phyloP scores from a whole-genome alignment of 441 rosid species.

The Bocquillonia castaneifolia region DNA sequence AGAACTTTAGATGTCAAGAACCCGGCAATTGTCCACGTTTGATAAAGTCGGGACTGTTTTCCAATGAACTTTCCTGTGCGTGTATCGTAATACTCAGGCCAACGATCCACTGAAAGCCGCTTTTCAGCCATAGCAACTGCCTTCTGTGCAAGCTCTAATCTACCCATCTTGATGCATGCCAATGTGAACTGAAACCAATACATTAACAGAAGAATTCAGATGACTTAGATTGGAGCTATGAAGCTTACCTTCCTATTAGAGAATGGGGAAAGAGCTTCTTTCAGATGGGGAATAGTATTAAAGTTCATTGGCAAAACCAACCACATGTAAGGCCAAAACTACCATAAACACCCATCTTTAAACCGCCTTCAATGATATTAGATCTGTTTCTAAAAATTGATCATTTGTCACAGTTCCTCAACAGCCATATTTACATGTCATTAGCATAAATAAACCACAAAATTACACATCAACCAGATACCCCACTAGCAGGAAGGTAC shows the following conservation, averaged over 20 bases:
- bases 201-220: constrained; percentile 7
- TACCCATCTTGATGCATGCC: constrained; percentile 94
- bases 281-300: too few species aligned
- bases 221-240: too few species aligned
- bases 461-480: neutral
- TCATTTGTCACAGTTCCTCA: neutral
- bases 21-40: constrained; percentile 92
- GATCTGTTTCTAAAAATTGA: neutral
- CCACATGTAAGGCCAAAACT: constrained; percentile 12
- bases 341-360: neutral
- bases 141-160: constrained; percentile 69
- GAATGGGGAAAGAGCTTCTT: too few species aligned
- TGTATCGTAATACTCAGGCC: constrained; percentile 95
- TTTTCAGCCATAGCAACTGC: constrained; percentile 75
- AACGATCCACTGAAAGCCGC: constrained; percentile 58
- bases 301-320: neutral
- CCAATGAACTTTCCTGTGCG: constrained; percentile 76
- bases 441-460: neutral
- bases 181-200: constrained; percentile 64
- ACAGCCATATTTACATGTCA: neutral
- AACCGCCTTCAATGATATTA: neutral
- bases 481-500: neutral
- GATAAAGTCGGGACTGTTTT: constrained; percentile 77
- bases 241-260: too few species aligned
- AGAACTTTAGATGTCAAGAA: constrained; percentile 75